Conservation (phyloP, 371 early-diverging fungal genomes). For the Nematocida displodere region DNA sequence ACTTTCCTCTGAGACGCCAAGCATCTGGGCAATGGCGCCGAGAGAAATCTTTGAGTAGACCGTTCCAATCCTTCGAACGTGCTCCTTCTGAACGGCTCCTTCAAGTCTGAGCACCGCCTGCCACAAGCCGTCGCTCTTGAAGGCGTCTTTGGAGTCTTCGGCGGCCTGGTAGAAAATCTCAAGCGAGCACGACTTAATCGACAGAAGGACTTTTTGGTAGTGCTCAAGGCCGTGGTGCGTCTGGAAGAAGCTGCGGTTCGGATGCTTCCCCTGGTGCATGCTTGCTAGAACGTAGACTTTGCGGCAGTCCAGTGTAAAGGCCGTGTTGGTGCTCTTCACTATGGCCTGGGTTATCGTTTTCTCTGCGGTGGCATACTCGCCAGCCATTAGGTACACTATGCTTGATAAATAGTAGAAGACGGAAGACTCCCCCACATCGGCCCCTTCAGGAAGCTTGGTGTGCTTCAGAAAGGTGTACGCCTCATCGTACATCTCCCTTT, state of each 20-base stretch:
- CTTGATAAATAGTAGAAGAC: conserved; percentile 32
- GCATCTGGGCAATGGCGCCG: neutral
- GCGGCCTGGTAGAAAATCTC: conserved; percentile 2
- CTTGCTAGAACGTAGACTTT: conserved; percentile 21
- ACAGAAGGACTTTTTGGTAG: conserved; percentile 29
- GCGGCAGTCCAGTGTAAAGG: conserved; percentile 25
- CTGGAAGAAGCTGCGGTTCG: conserved; percentile 1
- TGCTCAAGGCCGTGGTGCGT: neutral
- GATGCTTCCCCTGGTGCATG: conserved; percentile 45
- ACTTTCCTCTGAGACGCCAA: conserved; percentile 30
- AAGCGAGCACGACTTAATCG: conserved; percentile 33
- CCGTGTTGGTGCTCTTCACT: conserved; percentile 28
- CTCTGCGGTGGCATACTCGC: conserved; percentile 4
- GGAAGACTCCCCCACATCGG: conserved; percentile 39
- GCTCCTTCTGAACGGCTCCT: conserved; percentile 37
- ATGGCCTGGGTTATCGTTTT: conserved; percentile 18
- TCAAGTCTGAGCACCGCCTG: neutral
- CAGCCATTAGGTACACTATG: conserved; percentile 26
- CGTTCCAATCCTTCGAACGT: conserved; percentile 28
- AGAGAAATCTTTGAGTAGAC: conserved; percentile 23
- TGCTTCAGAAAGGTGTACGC: conserved; percentile 36
- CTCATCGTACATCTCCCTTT: conserved; percentile 32
- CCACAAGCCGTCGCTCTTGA: conserved; percentile 23
- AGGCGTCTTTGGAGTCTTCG: neutral
- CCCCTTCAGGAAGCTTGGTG: conserved; percentile 12